Base-by-base conservation (phyloP, 257 asterid species). In the Phtheirospermum japonicum region DNA sequence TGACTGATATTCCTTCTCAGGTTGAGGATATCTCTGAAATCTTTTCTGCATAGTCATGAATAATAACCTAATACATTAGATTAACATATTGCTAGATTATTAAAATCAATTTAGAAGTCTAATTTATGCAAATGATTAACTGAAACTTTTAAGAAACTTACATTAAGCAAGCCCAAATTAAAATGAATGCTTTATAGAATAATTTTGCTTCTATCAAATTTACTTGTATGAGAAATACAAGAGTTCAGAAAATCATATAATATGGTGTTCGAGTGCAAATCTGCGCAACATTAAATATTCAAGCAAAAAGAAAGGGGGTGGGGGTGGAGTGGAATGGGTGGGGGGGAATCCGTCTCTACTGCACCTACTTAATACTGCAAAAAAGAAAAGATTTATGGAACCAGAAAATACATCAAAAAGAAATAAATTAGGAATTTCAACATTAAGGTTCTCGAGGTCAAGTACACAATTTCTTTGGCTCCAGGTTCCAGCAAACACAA, bases 1-100 rank as follows among this genome's bases (percentile, higher is more conserved):
- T 54, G 95, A 84, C 63, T 84, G 95, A 63, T 87, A 84, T 63
- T 87, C 95, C 76, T 82, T 87, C 72, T 87, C 93, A 49, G 95
- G 93, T 48, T 79, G 89, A 60, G 93, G 90, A 77, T 73, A 77
- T 57, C 90, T 80, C 75, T 75, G 86, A 77, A 87, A 87, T 64
- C 60, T 55, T 56, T 76, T 81, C 90, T 79, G 80, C 73, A 70
- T 56, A 74, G 61, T 63, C 64, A 66, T 63, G 49, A 51, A 65
- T 9, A 49, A 13, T 9, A 26, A 31, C 56, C 10, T 23, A n/a
- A 36, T n/a, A 62, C 58, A 37, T 55, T 54, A 16, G 57, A 42
- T 20, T 19, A 43, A 55, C 13, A 63, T 31, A 42, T 58, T 37
- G 10, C 18, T 14, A 28, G 31, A 14, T 45, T 32, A 43, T 13